Base-by-base conservation (phyloP, 208 protist species). In the Trypanosoma avium region DNA sequence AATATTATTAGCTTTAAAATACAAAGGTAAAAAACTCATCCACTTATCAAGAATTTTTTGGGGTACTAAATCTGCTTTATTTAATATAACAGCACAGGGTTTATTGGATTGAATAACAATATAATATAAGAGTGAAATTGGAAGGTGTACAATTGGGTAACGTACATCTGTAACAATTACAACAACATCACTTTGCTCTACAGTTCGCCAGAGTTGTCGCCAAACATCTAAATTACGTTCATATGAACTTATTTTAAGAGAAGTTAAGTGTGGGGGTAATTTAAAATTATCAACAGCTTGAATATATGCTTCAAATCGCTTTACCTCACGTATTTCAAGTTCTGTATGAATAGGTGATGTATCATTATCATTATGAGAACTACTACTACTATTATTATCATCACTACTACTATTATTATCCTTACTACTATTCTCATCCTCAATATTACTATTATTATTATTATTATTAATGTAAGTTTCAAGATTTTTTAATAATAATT, bases 181-280 rank as follows among this genome's bases (percentile, higher is more conserved):
- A 17, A 98, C 75, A 5, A 99, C 82, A 71, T 99, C 97, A 19
- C 92, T 97, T 36, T 82, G 58, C 70, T 99, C 98, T 9, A 97
- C 82, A 0, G 97, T 97, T 32, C 97, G 85, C 98, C 98, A 99
- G 0, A 99, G 82, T 82, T 99, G 98, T 26, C 97, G 84, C 97
- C 97, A 99, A n/a, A 99, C 97, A 8, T 99, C 95, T 2, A 99
- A 15, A 71, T 99, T 99, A 30, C 92, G 92, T 70, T 99, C 97
- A 77, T 97, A 99, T 42, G 86, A 90, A 71, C 88, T 98, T 22
- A 98, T 50, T 32, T 86, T 58, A 48, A 91, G 53, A 4, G 59
- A 53, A 3, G 22, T 48, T 29, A 77, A 56, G 17, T 48, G 33
- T 29, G 36, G 9, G 17, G 68, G 79, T 2, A 80, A 61, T 0